Evolutionary conservation across 2,329 filamentous ascomycete species (phyloP).

Genomic region (Curvularia sp.): DNA sequence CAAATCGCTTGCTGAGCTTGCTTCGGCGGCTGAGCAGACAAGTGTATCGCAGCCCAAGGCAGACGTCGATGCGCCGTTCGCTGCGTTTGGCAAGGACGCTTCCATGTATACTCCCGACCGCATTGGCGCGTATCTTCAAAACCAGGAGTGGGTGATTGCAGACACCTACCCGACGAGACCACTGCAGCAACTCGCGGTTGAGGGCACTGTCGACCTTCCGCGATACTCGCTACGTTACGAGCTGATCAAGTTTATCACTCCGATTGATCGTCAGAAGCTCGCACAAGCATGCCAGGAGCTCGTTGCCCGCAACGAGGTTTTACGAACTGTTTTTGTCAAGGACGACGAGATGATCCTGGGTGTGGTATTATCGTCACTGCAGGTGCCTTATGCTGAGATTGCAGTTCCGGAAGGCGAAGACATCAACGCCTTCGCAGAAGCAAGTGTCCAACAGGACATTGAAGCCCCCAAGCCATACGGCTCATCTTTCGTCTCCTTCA

Average conservation of each 20-base stretch:
- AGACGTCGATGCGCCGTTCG: slow-evolving; percentile 58
- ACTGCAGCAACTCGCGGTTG: slow-evolving; percentile 66
- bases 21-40: slow-evolving; percentile 41
- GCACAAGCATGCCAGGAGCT: slow-evolving; percentile 62
- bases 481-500: slow-evolving; percentile 53
- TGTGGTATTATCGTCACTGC: slow-evolving; percentile 65
- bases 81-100: slow-evolving; percentile 56
- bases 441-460: slow-evolving; percentile 64
- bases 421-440: slow-evolving; percentile 60
- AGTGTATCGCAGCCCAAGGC: slow-evolving; percentile 26
- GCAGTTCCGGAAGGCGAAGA: slow-evolving; percentile 55
- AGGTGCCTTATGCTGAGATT: slow-evolving; percentile 56
- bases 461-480: slow-evolving; percentile 64
- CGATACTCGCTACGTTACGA: slow-evolving; percentile 71
- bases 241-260: slow-evolving; percentile 66
- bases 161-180: slow-evolving; percentile 67
- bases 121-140: slow-evolving; percentile 61
- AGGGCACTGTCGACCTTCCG: slow-evolving; percentile 64
- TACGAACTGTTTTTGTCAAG: slow-evolving; percentile 69
- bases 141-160: slow-evolving; percentile 60
- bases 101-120: slow-evolving; percentile 57
- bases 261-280: slow-evolving; percentile 59
- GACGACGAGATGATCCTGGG: slow-evolving; percentile 61
- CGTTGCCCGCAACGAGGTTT: slow-evolving; percentile 67
- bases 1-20: slow-evolving; percentile 51